Evolutionary conservation across 495 filamentous ascomycete genomes (phyloP).

Genomic region (Tuber brumale): DNA sequence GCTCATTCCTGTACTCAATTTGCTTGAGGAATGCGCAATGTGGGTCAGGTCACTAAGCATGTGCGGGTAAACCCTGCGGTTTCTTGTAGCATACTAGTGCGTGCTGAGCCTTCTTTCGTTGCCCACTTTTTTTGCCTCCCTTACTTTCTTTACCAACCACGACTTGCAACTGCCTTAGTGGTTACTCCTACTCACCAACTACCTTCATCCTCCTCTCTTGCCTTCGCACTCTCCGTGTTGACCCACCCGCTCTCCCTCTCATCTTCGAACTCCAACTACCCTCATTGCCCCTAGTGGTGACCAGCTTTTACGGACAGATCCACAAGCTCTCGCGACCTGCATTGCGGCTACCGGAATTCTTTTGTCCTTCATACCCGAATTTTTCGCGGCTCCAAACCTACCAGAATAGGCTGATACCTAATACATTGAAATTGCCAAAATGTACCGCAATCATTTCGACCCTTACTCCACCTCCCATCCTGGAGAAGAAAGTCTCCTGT

Average conservation of each 20-base stretch:
- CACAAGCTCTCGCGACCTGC: neutral
- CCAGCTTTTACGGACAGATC: neutral
- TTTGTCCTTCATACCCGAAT: neutral
- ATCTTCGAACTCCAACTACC: neutral
- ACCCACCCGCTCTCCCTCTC: neutral
- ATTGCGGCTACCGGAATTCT: neutral
- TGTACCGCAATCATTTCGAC: conserved; percentile 9
- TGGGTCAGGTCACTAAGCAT: neutral
- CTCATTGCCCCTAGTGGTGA: neutral
- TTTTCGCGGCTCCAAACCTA: neutral
- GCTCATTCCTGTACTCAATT: neutral
- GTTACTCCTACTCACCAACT: neutral
- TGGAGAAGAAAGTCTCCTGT: conserved; percentile 6
- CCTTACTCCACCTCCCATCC: conserved; percentile 17
- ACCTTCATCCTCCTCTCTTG: neutral
- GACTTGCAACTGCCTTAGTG: neutral
- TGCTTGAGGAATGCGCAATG: neutral
- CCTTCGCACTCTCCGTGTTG: neutral
- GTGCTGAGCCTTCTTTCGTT: neutral
- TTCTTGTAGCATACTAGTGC: neutral
- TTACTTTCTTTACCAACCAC: neutral
- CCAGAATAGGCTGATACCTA: neutral
- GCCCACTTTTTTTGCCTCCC: neutral
- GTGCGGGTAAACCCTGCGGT: neutral
- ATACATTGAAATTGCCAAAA: neutral